Base-by-base conservation (phyloP, 345 rosid species). In the Populus simonii region DNA sequence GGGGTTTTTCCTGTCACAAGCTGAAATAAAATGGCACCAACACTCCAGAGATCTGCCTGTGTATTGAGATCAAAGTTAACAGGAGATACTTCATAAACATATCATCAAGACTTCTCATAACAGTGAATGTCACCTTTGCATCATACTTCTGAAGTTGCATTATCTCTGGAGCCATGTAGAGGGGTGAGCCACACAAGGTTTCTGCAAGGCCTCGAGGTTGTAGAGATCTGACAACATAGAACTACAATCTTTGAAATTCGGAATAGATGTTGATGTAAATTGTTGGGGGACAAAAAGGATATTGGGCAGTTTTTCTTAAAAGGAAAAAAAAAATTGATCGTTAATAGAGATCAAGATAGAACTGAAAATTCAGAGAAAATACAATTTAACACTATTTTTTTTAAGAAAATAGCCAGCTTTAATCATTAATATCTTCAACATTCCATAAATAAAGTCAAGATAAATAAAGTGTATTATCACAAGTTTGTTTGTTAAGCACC, bases 11-110 rank as follows among this genome's bases (percentile, higher is more conserved):
- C 98, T 16, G 93, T 92, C 76, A 92, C 95, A 80, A 96, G 97
- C 83, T 96, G 99, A 86, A 86, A 96, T 71, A 96, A 87, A 82
- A 96, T 96, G 77, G 98, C 90, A 81, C 99, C 99, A 65, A 93
- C 96, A 81, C 99, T 96, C 99, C 99, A 96, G 79, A 96, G 98
- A 90, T 96, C 99, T 89, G 99, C 99, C 99, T 96, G 99, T 51
- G 76, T 81, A 81, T 85, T 61, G 80, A 82, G 80, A 79, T 77
- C 78, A 83, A 79, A 82, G 81, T 89, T 87, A 87, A 81, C 27
- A 79, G 71, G 80, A 76, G 66, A 73, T 74, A 49, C 25, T 72
- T 71, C 39, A 75, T 38, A 49, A 61, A 72, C 49, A 53, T 53
- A 69, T 25, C 57, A 43, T 23, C 22, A 76, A 53, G 36, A 7